A percentile compares a stretch with the other conserved stretches of the same genome.
Conservation (phyloP, 495 filamentous ascomycete species). For the Aspergillus panamensis region DNA sequence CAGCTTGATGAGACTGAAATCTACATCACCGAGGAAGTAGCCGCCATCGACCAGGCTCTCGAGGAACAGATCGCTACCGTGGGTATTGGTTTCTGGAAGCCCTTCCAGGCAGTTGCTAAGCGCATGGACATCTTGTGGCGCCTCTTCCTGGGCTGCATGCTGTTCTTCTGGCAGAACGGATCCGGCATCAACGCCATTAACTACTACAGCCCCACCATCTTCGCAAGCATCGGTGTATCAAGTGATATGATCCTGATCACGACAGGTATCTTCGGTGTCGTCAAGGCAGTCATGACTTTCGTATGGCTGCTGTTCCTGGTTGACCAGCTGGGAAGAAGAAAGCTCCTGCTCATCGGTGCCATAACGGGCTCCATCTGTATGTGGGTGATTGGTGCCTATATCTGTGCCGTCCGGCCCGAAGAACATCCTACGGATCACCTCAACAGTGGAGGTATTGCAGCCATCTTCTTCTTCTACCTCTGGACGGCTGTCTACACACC, state of each 20-base stretch:
- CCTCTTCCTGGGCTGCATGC: conserved; percentile 62
- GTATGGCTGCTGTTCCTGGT: conserved; percentile 66
- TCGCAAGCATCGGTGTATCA: conserved; percentile 53
- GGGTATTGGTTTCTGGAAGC: conserved; percentile 64
- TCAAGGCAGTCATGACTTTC: conserved; percentile 55
- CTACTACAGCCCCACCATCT: conserved; percentile 61
- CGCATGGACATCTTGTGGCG: conserved; percentile 53
- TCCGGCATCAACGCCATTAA: conserved; percentile 67
- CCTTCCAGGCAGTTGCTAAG: conserved; percentile 54
- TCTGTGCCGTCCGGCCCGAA: conserved; percentile 59
- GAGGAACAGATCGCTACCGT: conserved; percentile 54
- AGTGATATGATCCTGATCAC: conserved; percentile 37
- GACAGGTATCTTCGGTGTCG: conserved; percentile 50
- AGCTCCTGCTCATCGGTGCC: conserved; percentile 66
- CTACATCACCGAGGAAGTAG: conserved; percentile 65
- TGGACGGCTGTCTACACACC: conserved; percentile 74
- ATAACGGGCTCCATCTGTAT: conserved; percentile 66
- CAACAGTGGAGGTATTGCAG: conserved; percentile 56
- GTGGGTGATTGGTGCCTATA: conserved; percentile 66
- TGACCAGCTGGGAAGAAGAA: conserved; percentile 65
- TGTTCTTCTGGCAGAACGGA: conserved; percentile 66
- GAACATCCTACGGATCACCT: conserved; percentile 39
- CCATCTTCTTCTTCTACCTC: conserved; percentile 74
- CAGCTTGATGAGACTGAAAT: conserved; percentile 54
- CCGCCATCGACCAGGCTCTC: conserved; percentile 55